phyloP scores from a whole-genome alignment of 2,329 filamentous ascomycete genomes.

The Zelopaecilomyces penicillatus region DNA sequence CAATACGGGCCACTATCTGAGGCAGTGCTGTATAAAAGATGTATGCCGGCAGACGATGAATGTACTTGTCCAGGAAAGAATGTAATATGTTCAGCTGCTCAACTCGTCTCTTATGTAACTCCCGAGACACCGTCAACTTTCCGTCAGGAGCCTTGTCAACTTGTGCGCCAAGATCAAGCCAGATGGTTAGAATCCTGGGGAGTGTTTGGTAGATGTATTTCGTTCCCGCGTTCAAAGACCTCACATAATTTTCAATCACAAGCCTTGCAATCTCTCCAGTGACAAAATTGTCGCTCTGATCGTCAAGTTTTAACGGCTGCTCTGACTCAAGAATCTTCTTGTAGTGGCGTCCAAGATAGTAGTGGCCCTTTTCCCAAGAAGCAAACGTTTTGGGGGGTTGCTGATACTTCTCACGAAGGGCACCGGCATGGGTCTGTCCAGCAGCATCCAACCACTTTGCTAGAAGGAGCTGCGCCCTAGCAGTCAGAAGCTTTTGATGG shows the following conservation, averaged over 20 bases:
- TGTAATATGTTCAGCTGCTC: constrained; percentile 63
- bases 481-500: constrained; percentile 55
- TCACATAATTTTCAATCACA: constrained; percentile 87
- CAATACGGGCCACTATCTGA: constrained; percentile 93
- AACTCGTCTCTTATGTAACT: constrained; percentile 48
- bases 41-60: constrained; percentile 62
- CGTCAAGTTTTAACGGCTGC: constrained; percentile 63
- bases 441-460: constrained; percentile 95
- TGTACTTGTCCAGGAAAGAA: constrained; percentile 69
- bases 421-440: constrained; percentile 81
- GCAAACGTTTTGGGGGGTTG: constrained; percentile 62
- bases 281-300: constrained; percentile 68
- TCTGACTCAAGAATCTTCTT: constrained; percentile 92
- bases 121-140: constrained; percentile 43
- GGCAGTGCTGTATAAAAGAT: constrained; percentile 77
- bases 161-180: constrained; percentile 82
- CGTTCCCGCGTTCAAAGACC: constrained; percentile 78
- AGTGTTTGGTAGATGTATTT: constrained; percentile 96
- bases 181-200: constrained; percentile 83
- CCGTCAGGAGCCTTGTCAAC: constrained; percentile 54
- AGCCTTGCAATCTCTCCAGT: constrained; percentile 79
- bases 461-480: constrained; percentile 74
- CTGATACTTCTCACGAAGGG: constrained; percentile 74
- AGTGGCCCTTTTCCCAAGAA: constrained; percentile 94
- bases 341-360: constrained; percentile 94